Base-by-base conservation (phyloP, 441 rosid species). In the Mallotus repandus region DNA sequence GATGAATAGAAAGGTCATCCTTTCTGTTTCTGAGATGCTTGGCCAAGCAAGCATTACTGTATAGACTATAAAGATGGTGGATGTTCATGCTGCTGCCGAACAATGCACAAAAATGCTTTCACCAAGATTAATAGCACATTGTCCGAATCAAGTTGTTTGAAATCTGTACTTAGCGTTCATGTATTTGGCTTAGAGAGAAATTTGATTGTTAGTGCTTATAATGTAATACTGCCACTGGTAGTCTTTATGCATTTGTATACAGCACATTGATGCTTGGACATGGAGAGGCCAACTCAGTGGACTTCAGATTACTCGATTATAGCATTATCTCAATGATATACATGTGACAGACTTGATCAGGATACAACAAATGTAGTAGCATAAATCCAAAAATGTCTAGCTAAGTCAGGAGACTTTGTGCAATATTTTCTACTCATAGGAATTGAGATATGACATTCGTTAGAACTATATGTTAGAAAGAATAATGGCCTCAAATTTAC, bases 401-500 rank as follows among this genome's bases (percentile, higher is more conserved):
- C 4, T 9, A 56, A 29, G 32, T 29, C 32, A 29, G 32, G 60
- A 21, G 25, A n/a, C 18, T n/a, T 16, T 19, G 22, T 56, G 60
- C 60, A 56, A 53, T 12, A 32, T 22, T 41, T 67, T 25, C 32
- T 32, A 69, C 38, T 21, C 63, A 41, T 53, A 13, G 15, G 65
- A 68, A 71, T 35, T 61, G 29, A 32, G 45, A 49, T 41, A 54
- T 54, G 46, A 43, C 60, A 59, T 59, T 62, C 43, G 50, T 22
- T 21, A 49, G 38, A 67, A 74, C 38, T 59, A 59, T 53, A 60
- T 19, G 61, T 66, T 13, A 50, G 57, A 35, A 66, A 18, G 50
- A 21, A 21, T 13, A 21, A 48, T 43, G 63, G 71, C 56, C 66
- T 76, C 46, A 53, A 62, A 74, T 78, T 68, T 72, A 76, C 74